These are phyloP conservation scores for Agrocybe pediades DNA, from an alignment of 768 basidiomycete genomes.

Conservation along the genomic window DNA sequence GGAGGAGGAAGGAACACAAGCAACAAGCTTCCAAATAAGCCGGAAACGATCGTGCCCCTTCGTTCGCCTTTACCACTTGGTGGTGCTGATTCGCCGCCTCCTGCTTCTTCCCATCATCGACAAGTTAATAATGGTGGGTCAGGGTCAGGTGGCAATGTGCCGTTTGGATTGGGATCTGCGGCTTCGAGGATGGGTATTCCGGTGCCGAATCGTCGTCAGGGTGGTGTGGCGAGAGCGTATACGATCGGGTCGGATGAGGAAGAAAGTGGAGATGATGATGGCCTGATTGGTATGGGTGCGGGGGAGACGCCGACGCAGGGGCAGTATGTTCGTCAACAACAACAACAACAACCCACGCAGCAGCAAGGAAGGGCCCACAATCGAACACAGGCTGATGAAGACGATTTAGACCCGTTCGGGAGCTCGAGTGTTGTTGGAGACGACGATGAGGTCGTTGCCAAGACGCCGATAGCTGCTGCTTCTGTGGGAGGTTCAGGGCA, in stretches of 20 bases:
- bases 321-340: background rate
- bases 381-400: constrained; percentile 27
- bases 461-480: constrained; percentile 1
- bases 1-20: background rate
- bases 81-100: constrained; percentile 2
- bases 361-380: constrained; percentile 1
- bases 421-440: constrained; percentile 26
- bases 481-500: background rate
- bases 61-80: constrained; percentile 20
- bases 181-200: background rate
- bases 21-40: constrained; percentile 4
- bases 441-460: constrained; percentile 23
- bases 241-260: constrained; percentile 1
- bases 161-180: background rate
- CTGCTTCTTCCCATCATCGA: too few relatives aligned
- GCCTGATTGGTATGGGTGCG: background rate
- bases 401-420: constrained; percentile 43
- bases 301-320: constrained; percentile 1
- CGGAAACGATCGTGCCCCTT: constrained; percentile 28
- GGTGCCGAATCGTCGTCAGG: background rate
- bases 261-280: background rate
- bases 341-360: background rate
- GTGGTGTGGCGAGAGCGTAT: background rate
- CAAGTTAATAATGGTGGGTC: constrained; percentile 5
- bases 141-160: background rate